phyloP scores from a whole-genome alignment of 192 early-diverging fungal species.

The Chytriomyces sp. region DNA sequence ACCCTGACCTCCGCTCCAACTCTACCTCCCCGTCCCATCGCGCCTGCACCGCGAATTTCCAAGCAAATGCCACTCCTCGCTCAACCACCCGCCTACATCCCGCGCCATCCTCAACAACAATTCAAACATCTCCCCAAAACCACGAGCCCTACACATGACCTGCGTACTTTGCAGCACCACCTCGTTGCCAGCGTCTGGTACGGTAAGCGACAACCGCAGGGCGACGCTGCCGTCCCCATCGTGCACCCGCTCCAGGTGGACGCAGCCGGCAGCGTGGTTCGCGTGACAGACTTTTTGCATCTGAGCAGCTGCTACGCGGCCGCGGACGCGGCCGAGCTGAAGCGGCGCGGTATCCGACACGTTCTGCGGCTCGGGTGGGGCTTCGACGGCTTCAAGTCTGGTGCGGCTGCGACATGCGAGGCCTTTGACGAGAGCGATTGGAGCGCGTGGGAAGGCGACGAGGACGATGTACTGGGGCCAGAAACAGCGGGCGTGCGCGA shows the following conservation, averaged over 20 bases:
- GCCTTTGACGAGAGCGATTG: neutral
- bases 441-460: conserved; percentile 6
- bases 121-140: conserved; percentile 18
- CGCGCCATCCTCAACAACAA: conserved; percentile 15
- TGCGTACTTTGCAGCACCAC: conserved; percentile 29
- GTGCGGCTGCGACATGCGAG: too few species aligned
- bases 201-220: conserved; percentile 20
- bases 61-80: neutral
- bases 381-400: conserved; percentile 18
- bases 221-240: conserved; percentile 42
- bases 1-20: neutral
- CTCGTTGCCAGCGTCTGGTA: conserved; percentile 46
- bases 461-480: neutral
- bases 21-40: neutral
- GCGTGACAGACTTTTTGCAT: conserved; percentile 34
- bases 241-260: neutral
- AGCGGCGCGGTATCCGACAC: conserved; percentile 34
- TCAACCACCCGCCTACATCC: conserved; percentile 2
- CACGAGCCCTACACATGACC: conserved; percentile 24
- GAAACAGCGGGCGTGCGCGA: neutral
- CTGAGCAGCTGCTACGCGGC: conserved; percentile 45
- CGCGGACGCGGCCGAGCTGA: conserved; percentile 15
- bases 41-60: too few species aligned
- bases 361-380: conserved; percentile 50
- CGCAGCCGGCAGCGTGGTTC: neutral